Conservation (phyloP, 73 alveolate genomes). For the Durusdinium trenchii region DNA sequence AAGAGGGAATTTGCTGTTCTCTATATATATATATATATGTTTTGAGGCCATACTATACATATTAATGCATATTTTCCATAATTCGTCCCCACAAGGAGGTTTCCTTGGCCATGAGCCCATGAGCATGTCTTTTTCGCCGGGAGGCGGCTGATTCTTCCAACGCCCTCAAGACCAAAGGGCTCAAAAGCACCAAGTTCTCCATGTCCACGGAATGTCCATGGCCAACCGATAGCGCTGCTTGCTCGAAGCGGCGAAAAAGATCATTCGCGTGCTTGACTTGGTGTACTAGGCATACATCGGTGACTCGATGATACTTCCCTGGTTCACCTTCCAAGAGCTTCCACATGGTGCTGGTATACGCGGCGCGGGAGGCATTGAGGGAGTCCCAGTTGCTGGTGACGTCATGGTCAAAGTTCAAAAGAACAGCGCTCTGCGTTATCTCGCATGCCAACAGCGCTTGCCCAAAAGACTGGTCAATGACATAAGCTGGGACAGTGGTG, state of each 20-base stretch:
- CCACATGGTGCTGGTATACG: neutral
- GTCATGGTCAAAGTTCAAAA: neutral
- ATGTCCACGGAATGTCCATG: neutral
- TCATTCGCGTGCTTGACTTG: neutral
- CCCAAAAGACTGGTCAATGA: neutral
- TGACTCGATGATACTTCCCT: neutral
- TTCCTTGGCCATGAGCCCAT: too few relatives aligned
- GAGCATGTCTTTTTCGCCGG: too few relatives aligned
- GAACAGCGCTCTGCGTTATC: conserved; percentile 13
- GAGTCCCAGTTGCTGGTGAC: neutral
- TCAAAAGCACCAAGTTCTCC: neutral
- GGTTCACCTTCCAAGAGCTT: neutral
- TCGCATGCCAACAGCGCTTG: neutral
- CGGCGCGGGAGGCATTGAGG: neutral
- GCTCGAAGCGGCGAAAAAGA: neutral
- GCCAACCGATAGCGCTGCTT: neutral
- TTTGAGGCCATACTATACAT: too few relatives aligned
- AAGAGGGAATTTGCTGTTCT: too few relatives aligned
- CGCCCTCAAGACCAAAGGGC: too few relatives aligned
- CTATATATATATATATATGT: too few relatives aligned
- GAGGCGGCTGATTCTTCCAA: too few relatives aligned
- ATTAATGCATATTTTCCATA: too few relatives aligned
- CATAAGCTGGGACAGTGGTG: neutral
- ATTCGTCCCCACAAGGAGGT: too few relatives aligned
- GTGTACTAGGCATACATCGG: conserved; percentile 38